Percentiles rank a stretch among this genome's conserved stretches.
phyloP scores from a whole-genome alignment of 2,329 filamentous ascomycete species.

The Pezicula neosporulosa region DNA sequence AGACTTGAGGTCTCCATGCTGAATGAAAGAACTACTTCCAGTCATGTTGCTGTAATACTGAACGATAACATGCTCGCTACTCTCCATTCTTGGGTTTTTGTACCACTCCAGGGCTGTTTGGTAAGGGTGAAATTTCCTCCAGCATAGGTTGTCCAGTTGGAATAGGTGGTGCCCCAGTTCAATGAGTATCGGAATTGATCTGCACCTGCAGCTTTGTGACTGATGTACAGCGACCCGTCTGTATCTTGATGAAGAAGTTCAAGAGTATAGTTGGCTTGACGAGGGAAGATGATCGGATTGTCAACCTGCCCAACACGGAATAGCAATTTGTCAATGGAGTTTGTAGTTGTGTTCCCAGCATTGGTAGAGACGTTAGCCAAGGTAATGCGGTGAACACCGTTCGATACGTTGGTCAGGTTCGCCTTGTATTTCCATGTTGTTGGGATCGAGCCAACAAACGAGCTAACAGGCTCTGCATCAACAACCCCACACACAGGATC shows the following conservation, averaged over 20 bases:
- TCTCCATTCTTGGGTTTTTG: slow-evolving; percentile 51
- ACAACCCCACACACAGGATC: slow-evolving; percentile 38
- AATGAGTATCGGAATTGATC: slow-evolving; percentile 43
- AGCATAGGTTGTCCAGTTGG: slow-evolving; percentile 52
- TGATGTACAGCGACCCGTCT: slow-evolving; percentile 37
- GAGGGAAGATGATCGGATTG: slow-evolving; percentile 58
- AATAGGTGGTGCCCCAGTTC: slow-evolving; percentile 47
- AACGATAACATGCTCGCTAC: slow-evolving; percentile 57
- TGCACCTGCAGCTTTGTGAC: slow-evolving; percentile 56
- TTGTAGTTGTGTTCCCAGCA: slow-evolving; percentile 33
- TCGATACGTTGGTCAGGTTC: slow-evolving; percentile 35
- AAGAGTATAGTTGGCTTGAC: slow-evolving; percentile 55
- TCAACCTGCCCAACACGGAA: slow-evolving; percentile 52
- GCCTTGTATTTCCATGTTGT: slow-evolving; percentile 50
- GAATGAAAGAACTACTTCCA: slow-evolving; percentile 56
- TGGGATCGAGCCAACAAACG: slow-evolving; percentile 48
- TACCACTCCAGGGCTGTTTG: slow-evolving; percentile 53
- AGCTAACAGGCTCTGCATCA: slow-evolving; percentile 28
- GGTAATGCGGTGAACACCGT: slow-evolving; percentile 38
- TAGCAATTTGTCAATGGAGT: slow-evolving; percentile 53
- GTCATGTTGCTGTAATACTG: slow-evolving; percentile 59
- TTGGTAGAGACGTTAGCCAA: slow-evolving; percentile 27
- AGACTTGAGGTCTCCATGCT: slow-evolving; percentile 51
- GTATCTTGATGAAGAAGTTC: slow-evolving; percentile 41
- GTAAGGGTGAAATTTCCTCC: slow-evolving; percentile 44